Evolutionary conservation across 441 rosid species (phyloP).

Genomic region (Populus trichocarpa): DNA sequence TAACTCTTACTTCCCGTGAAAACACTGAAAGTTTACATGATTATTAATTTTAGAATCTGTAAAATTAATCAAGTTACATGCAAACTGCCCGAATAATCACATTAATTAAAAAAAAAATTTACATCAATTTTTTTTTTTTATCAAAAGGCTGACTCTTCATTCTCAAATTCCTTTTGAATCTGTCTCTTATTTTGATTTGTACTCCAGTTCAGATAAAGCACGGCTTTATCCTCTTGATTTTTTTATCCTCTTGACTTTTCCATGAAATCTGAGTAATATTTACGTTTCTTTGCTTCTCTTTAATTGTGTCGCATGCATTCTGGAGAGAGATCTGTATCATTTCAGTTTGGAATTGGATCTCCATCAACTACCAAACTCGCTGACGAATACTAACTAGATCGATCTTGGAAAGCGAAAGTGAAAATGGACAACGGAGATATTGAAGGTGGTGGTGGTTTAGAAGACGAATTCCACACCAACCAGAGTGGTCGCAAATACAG

Average conservation of each 20-base stretch:
- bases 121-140: too few species aligned
- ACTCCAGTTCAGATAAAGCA: neutral
- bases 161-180: too few species aligned
- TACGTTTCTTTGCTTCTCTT: neutral
- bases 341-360: neutral
- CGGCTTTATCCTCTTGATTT: too few species aligned
- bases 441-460: conserved; percentile 51
- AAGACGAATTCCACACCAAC: conserved; percentile 46
- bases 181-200: neutral
- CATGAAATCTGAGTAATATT: too few species aligned
- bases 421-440: conserved; percentile 70
- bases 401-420: conserved; percentile 12
- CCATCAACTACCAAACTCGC: neutral
- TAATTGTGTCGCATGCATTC: neutral
- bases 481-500: conserved; percentile 60
- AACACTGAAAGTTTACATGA: too few species aligned
- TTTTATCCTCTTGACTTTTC: too few species aligned
- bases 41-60: too few species aligned
- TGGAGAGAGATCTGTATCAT: neutral
- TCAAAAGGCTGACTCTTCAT: too few species aligned
- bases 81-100: too few species aligned
- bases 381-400: neutral
- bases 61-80: fast-evolving
- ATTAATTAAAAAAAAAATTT: too few species aligned
- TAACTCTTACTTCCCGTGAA: too few species aligned